Base-by-base conservation (phyloP, 345 rosid species). In the Garcia nutans region DNA sequence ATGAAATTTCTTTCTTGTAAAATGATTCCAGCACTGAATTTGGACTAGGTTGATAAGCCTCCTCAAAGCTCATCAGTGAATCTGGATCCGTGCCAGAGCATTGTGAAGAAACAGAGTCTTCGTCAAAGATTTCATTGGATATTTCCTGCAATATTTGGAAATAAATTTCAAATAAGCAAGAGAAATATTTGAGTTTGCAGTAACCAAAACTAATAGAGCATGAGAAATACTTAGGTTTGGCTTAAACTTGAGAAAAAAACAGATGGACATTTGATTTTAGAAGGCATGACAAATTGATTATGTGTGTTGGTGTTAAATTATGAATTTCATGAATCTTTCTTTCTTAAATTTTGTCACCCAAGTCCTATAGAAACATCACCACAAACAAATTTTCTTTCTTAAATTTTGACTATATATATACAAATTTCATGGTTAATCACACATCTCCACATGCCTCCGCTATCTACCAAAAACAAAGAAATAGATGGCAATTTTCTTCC, bases 21-120 rank as follows among this genome's bases (percentile, higher is more conserved):
- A 76, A 57, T 76, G 90, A 82, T 76, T 85, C 91, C 73, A 95
- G 84, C 71, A 95, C 97, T 62, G 99, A 93, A 84, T 86, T 89
- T 47, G 99, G 98, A 77, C 97, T 95, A 52, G 84, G 89, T 75
- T 91, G 97, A 84, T 80, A 81, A 74, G 77, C 74, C 71, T 89
- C 92, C 73, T 88, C 92, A 6, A 73, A 79, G 74, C 83, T 86
- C 66, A 76, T 74, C 76, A 75, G 85, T 68, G 87, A 92, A 71
- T 80, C 93, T 8, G 80, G 84, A 47, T 87, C 90, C 2, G 75
- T 77, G 69, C 71, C 63, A 33, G 85, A 83, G 79, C 79, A 83
- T 26, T 78, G 73, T 77, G 86, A 83, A 75, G 87, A 81, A 70
- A 71, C 77, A 57, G 82, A 80, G 64, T 77, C 87, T 72, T 82